Percentiles rank a stretch among this genome's conserved stretches.
Conservation (phyloP, 78 protist species). For the Salpingoeca rosetta region DNA sequence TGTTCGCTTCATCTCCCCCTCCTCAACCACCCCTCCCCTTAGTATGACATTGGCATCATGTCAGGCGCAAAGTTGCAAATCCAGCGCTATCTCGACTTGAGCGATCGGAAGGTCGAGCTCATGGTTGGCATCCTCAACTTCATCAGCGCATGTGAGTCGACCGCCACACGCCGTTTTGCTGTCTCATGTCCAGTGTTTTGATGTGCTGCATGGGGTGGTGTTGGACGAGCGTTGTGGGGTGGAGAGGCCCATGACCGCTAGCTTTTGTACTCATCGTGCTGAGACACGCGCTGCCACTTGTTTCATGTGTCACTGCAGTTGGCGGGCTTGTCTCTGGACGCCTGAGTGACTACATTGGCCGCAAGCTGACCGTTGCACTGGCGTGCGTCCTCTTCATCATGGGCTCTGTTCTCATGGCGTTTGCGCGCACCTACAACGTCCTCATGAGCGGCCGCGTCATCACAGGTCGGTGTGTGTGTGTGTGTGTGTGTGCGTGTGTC, state of each 20-base stretch:
- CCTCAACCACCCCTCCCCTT: too few species aligned
- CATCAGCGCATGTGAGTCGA: too few species aligned
- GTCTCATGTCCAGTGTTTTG: too few species aligned
- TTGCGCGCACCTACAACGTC: neutral
- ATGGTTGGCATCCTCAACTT: neutral
- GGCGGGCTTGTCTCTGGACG: neutral
- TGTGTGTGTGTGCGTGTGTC: too few species aligned
- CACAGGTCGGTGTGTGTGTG: neutral
- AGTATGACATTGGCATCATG: neutral
- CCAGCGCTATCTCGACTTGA: neutral
- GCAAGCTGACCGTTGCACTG: neutral
- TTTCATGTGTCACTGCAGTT: too few species aligned
- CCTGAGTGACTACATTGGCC: neutral
- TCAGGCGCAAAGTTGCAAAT: neutral
- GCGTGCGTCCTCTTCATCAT: neutral
- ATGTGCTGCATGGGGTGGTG: too few species aligned
- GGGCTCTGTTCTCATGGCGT: neutral
- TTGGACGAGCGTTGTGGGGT: too few species aligned
- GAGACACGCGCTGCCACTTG: too few species aligned
- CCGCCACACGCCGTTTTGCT: too few species aligned
- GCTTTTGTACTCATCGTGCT: too few species aligned
- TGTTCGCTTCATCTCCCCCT: too few species aligned
- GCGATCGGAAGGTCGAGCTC: neutral
- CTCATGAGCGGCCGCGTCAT: neutral
- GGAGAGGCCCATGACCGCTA: too few species aligned